These are phyloP conservation scores for Entrophospora sp. DNA, from an alignment of 192 early-diverging fungal species.

Conservation along the genomic window DNA sequence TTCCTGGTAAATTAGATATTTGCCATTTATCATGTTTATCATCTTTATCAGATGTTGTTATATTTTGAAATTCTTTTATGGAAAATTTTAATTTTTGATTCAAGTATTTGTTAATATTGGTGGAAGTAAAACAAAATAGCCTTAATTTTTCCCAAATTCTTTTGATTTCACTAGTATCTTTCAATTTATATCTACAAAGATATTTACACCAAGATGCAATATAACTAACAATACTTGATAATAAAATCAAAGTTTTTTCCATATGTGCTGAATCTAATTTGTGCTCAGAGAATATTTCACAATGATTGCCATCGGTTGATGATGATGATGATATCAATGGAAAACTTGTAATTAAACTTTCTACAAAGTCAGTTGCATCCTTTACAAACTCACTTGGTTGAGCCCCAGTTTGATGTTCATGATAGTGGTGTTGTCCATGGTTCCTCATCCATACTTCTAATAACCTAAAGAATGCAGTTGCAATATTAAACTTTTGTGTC, in stretches of 20 bases:
- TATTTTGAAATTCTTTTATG: background rate
- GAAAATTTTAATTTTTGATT: background rate
- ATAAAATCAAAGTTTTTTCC: slow-evolving; percentile 2
- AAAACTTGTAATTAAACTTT: background rate
- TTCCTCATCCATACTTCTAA: slow-evolving; percentile 10
- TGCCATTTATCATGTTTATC: slow-evolving; percentile 7
- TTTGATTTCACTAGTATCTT: slow-evolving; percentile 6
- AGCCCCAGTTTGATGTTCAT: background rate
- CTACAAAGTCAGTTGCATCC: slow-evolving; percentile 4
- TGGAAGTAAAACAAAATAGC: background rate
- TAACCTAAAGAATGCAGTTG: slow-evolving; percentile 7
- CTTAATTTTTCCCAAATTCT: slow-evolving; percentile 3
- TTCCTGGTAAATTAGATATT: slow-evolving; percentile 15
- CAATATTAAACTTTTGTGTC: slow-evolving; percentile 3
- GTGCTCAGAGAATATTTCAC: too few relatives aligned
- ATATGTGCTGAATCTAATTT: too few relatives aligned
- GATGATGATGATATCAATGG: background rate
- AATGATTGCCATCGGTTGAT: background rate
- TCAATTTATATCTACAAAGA: background rate
- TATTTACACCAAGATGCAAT: slow-evolving; percentile 15
- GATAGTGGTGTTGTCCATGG: background rate
- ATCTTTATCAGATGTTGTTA: too few relatives aligned
- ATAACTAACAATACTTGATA: slow-evolving; percentile 8
- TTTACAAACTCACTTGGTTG: slow-evolving; percentile 14
- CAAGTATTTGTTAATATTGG: background rate